These are phyloP conservation scores for Salmacisia buchloeana DNA, from an alignment of 1,284 basidiomycete species.

Conservation along the genomic window DNA sequence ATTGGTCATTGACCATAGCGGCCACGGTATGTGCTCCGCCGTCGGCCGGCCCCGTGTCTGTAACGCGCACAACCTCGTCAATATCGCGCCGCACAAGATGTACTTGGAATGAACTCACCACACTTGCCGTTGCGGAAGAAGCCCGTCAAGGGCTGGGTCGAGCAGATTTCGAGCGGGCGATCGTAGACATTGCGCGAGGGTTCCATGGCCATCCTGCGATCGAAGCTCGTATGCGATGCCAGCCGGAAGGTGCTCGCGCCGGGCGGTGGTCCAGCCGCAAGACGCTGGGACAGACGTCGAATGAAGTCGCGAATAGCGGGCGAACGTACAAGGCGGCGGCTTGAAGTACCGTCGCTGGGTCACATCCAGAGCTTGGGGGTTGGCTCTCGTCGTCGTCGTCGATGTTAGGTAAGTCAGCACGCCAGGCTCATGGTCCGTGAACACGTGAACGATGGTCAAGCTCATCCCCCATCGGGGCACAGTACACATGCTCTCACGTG, in stretches of 20 bases:
- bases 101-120: conserved; percentile 11
- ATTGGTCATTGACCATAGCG: conserved; percentile 29
- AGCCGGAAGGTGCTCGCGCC: neutral
- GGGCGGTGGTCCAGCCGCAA: no score
- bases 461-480: no score
- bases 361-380: no score
- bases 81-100: conserved; percentile 9
- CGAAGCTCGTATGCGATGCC: neutral
- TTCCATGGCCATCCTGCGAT: conserved; percentile 18
- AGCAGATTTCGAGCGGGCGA: conserved; percentile 24
- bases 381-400: no score
- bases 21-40: conserved; percentile 33
- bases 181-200: conserved; percentile 32
- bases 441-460: no score
- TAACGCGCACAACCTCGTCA: conserved; percentile 9
- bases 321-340: no score
- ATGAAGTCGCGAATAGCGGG: no score
- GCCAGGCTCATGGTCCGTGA: no score
- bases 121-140: conserved; percentile 30
- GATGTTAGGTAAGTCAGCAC: no score
- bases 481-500: no score
- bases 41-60: conserved; percentile 30
- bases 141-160: conserved; percentile 31
- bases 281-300: no score
- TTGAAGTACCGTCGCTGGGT: no score